Base-by-base conservation (phyloP, 768 basidiomycete species). In the Pulveroboletus ravenelii region DNA sequence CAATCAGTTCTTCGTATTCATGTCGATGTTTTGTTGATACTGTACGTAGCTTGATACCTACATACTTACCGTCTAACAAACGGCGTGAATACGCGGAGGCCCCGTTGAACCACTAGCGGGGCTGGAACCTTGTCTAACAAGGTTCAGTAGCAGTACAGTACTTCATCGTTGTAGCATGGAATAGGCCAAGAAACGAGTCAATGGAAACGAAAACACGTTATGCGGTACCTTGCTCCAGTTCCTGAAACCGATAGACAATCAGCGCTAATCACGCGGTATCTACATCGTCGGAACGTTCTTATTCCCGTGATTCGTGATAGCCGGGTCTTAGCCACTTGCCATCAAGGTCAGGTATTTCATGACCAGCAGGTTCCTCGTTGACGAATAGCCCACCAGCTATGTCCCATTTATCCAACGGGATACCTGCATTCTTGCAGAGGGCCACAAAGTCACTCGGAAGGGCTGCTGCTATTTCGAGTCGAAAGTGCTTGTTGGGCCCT, bases 401-500 rank as follows among this genome's bases (percentile, higher is more conserved):
- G 37, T 73, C 70, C 38, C 61, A 47, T 9, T 63, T 46, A 35
- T 69, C 65, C 7, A 84, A 27, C 1, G 66, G 58, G 15, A 87
- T 76, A 1, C 68, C 70, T 4, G 74, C 60, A 40, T 78, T 72
- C 2, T 56, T 52, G 62, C 84, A 86, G 10, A 81, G 62, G 30
- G 67, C 67, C 3, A 74, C 52, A 54, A 86, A 87, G 51, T 83
- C 80, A 23, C 49, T 47, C 1, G 84, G 84, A 29, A 84, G 60
- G 10, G 85, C 84, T 3, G 83, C 78, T 38, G 71, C 65, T n/a
- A 86, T 62, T 10, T 74, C 73, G 3, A 87, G 68, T 25, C 73
- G 72, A 59, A 81, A 72, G 13, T 75, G 76, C 54, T 78, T 80
- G 30, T 70, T 71, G 1, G 69, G 66, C 9, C 76, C 76, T 5